A percentile compares a stretch with the other conserved stretches of the same genome.
Conservation (phyloP, 805 yeast genomes). For the Suhomyces prunicola region DNA sequence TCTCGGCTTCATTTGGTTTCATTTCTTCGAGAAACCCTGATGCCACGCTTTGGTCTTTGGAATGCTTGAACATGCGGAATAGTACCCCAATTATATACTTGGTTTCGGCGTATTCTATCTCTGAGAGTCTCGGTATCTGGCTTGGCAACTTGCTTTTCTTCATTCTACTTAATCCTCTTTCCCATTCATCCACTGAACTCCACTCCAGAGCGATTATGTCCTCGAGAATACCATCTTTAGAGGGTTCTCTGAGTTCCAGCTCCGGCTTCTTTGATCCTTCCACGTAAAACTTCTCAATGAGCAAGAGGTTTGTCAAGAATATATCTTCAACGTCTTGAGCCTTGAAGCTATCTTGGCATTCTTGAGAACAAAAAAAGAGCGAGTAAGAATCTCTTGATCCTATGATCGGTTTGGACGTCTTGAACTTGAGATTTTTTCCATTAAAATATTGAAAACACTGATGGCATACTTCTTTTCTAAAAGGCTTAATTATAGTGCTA, state of each 20-base stretch:
- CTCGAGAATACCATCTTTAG: slow-evolving; percentile 9
- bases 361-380: slow-evolving; percentile 52
- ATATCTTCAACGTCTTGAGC: slow-evolving; percentile 33
- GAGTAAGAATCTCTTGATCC: slow-evolving; percentile 25
- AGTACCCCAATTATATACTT: slow-evolving; percentile 44
- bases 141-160: slow-evolving; percentile 34
- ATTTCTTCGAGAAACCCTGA: not conserved
- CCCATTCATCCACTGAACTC: slow-evolving; percentile 39
- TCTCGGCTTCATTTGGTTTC: not conserved
- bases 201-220: slow-evolving; percentile 28
- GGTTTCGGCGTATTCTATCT: slow-evolving; percentile 51
- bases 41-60: not conserved
- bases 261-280: slow-evolving; percentile 21
- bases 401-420: slow-evolving; percentile 18
- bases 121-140: slow-evolving; percentile 44
- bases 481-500: slow-evolving; percentile 47
- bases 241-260: slow-evolving; percentile 19
- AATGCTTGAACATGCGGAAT: slow-evolving; percentile 24
- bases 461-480: slow-evolving; percentile 61
- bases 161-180: slow-evolving; percentile 24
- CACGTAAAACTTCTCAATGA: slow-evolving; percentile 30
- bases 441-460: slow-evolving; percentile 48
- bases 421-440: slow-evolving; percentile 47
- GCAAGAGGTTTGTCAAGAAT: slow-evolving; percentile 34
- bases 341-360: slow-evolving; percentile 40